Conservation (phyloP, 1,139 yeast genomes). For the Geotrichum bryndzae region DNA sequence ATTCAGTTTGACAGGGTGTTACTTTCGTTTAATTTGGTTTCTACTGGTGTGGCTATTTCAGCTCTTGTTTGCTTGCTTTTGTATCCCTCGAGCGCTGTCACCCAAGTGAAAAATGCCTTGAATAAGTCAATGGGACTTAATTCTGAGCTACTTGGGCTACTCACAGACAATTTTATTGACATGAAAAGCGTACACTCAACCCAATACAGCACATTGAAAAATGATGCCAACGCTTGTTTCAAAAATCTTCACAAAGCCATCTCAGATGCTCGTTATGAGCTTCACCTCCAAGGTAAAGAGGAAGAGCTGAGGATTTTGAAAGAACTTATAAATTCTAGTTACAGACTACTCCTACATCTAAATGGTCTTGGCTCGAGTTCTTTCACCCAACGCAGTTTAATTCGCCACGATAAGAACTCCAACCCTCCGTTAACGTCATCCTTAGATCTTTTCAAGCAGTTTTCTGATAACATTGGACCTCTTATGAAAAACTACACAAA, state of each 20-base stretch:
- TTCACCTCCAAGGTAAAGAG: constrained; percentile 50
- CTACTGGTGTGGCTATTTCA: constrained; percentile 56
- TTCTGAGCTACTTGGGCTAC: constrained; percentile 46
- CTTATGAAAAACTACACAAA: constrained; percentile 54
- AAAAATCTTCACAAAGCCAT: constrained; percentile 41
- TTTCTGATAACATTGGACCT: constrained; percentile 64
- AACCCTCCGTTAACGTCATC: constrained; percentile 15
- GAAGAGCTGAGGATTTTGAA: constrained; percentile 44
- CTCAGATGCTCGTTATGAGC: constrained; percentile 62
- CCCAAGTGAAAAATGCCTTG: constrained; percentile 42
- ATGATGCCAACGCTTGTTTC: constrained; percentile 41
- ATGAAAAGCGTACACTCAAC: constrained; percentile 44
- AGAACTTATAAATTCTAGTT: constrained; percentile 48
- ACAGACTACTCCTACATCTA: constrained; percentile 50
- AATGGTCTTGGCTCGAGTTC: constrained; percentile 66
- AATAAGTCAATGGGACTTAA: constrained; percentile 51
- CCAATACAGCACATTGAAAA: constrained; percentile 39
- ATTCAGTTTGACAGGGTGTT: constrained; percentile 54
- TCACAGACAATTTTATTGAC: constrained; percentile 50
- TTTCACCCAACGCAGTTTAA: constrained; percentile 55
- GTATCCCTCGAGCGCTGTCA: constrained; percentile 60
- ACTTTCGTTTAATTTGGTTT: constrained; percentile 55
- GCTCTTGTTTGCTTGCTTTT: constrained; percentile 52
- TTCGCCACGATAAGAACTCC: constrained; percentile 2
- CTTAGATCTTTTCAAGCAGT: constrained; percentile 55